Evolutionary conservation across 116 monocot genomes (phyloP), one percentile per base, ranked within the genome.

Genomic region (Iris pallida): DNA sequence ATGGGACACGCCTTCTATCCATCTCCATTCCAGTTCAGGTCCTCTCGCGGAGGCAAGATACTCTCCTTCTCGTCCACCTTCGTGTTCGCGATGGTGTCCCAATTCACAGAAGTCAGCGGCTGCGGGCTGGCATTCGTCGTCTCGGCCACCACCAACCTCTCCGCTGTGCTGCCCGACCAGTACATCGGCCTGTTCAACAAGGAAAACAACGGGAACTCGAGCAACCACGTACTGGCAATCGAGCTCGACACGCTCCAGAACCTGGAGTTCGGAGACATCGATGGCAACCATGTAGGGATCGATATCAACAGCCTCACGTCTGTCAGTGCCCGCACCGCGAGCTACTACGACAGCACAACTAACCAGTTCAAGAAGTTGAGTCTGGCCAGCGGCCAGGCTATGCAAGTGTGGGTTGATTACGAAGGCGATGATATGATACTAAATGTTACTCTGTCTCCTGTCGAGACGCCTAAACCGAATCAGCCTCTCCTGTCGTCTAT

Each of bases 201-300:
- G n/a, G 13, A 44, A 5, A 69, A 74, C 79, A 74, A 65, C 30
- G 79, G 78, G 4, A 80, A 73, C 63, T 48, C 49, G 57, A 55
- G 70, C 73, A 3, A 72, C 30, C 30, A 30, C 30, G 3, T 30
- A 30, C 30, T 30, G 30, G 30, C 30, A 30, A 3, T 30, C 30
- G 30, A 30, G 30, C 30, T 30, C 30, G 30, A 30, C 30, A 30
- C 30, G 30, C 53, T 70, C 3, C 69, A 69, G 45, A 69, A 68
- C 63, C 55, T 57, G 6, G 69, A 68, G 42, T 65, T 80, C 53
- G 8, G 42, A 0, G 75, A 74, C 73, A 74, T 64, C 19, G 17
- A 69, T 13, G 70, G 70, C 20, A 80, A 69, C 79, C 79, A 80
- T 47, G 70, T 74, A 20, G 79, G 79, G 5, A 18, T 80, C 18